phyloP scores from a whole-genome alignment of 192 early-diverging fungal species.

The Coemansia biformis region DNA sequence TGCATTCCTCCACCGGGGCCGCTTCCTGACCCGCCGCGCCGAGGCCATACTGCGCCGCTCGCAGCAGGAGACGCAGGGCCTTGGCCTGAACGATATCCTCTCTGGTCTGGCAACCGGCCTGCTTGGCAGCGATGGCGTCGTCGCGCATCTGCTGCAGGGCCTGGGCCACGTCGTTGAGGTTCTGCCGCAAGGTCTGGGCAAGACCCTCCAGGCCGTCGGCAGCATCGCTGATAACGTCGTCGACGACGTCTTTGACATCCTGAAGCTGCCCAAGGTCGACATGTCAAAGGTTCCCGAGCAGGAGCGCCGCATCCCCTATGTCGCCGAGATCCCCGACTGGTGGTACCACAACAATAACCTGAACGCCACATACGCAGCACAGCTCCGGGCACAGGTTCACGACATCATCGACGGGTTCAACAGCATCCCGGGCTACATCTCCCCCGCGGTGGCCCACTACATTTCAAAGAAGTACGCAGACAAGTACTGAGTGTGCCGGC shows the following conservation, averaged over 20 bases:
- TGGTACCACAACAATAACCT: conserved; percentile 47
- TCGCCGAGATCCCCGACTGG: conserved; percentile 32
- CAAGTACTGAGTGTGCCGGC: no score
- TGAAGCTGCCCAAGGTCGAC: conserved; percentile 45
- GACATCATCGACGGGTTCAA: conserved; percentile 48
- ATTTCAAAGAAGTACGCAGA: conserved; percentile 42
- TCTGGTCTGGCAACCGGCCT: conserved; percentile 29
- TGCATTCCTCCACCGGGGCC: conserved; percentile 27
- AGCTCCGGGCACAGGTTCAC: conserved; percentile 42
- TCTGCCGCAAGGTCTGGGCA: conserved; percentile 35
- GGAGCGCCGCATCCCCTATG: conserved; percentile 45
- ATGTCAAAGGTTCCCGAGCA: conserved; percentile 38
- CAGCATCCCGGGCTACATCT: conserved; percentile 43
- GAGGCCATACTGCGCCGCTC: conserved; percentile 22
- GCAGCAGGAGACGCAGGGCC: conserved; percentile 19
- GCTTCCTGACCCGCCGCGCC: conserved; percentile 32
- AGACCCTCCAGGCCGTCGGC: conserved; percentile 48
- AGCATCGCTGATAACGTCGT: conserved; percentile 31
- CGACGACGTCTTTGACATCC: conserved; percentile 39
- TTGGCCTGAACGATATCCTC: conserved; percentile 37
- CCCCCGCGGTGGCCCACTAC: conserved; percentile 44
- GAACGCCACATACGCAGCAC: conserved; percentile 41
- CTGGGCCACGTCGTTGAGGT: conserved; percentile 45
- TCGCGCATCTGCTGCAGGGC: conserved; percentile 40
- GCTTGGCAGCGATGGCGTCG: conserved; percentile 36